phyloP scores from a whole-genome alignment of 306 rosid genomes.

The Pyrus pyrifolia region DNA sequence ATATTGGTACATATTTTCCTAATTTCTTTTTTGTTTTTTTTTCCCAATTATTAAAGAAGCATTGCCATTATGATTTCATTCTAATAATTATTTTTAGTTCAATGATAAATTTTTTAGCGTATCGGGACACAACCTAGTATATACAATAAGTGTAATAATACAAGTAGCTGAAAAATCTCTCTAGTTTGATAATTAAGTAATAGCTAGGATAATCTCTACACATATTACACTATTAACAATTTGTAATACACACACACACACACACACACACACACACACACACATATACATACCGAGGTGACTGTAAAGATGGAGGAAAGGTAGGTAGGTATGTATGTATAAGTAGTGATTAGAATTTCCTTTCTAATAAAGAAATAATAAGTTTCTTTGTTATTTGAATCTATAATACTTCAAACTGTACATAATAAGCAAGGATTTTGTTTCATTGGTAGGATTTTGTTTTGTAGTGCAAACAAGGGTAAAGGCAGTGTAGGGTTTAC shows the following conservation, averaged over 20 bases:
- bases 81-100: not conserved
- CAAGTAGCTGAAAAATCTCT: no score
- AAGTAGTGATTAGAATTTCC: not conserved
- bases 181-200: not conserved
- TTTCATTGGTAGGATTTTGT: not conserved
- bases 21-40: no score
- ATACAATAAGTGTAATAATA: no score
- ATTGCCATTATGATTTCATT: not conserved
- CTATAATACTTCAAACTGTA: not conserved
- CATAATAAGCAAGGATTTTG: not conserved
- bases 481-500: not conserved
- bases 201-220: not conserved
- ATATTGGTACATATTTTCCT: not conserved
- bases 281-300: not conserved
- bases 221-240: not conserved
- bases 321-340: not conserved
- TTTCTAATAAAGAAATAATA: not conserved
- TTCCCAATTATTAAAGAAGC: not conserved
- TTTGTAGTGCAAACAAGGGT: not conserved
- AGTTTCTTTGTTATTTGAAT: not conserved
- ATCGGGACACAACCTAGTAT: no score
- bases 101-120: not conserved
- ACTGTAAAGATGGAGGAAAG: not conserved
- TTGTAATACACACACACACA: not conserved
- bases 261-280: no score